Base-by-base conservation (phyloP, 306 rosid genomes). In the Cicer pinnatifidum region DNA sequence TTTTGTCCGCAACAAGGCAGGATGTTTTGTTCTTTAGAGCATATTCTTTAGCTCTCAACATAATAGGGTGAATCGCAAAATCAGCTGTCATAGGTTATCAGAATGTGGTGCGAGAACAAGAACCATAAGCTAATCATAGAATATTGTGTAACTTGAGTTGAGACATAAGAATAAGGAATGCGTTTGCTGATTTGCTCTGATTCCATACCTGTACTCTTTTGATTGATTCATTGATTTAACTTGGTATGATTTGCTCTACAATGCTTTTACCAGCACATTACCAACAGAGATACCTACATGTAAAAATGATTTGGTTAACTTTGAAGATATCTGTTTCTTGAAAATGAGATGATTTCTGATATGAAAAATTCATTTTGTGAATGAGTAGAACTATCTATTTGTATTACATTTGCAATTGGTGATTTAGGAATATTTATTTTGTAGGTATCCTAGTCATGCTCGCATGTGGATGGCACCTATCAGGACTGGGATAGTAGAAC, bases 391-490 rank as follows among this genome's bases (percentile, higher is more conserved):
- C 39, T 48, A 54, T 74, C 71, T 75, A 33, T 52, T 62, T 62
- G 12, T 77, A 45, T 68, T 75, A n/a, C 50, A 11, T 67, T 71
- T 47, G 58, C 47, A 28, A 61, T 57, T 60, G 46, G 69, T 83
- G 74, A 82, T 72, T 75, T 57, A 20, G 43, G 35, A 46, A 71
- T 37, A 67, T 73, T 74, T 73, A 44, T 74, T 75, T 82, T 52
- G 39, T 79, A 94, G 99, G 99, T 94, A 94, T 86, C 99, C 99
- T 58, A 94, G 99, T 80, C 97, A 90, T 85, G 97, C 96, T 62
- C 89, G 95, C 50, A 94, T 94, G 89, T 94, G 99, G 99, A 84
- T 94, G 76, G 99, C 97, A 65, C 99, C 99, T 54, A 86, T 94
- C 35, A 83, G 88, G 84, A 85, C 96, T 81, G 91, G 91, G 69